phyloP scores from a whole-genome alignment of 192 early-diverging fungal species.

The Rhizophagus prolifer region DNA sequence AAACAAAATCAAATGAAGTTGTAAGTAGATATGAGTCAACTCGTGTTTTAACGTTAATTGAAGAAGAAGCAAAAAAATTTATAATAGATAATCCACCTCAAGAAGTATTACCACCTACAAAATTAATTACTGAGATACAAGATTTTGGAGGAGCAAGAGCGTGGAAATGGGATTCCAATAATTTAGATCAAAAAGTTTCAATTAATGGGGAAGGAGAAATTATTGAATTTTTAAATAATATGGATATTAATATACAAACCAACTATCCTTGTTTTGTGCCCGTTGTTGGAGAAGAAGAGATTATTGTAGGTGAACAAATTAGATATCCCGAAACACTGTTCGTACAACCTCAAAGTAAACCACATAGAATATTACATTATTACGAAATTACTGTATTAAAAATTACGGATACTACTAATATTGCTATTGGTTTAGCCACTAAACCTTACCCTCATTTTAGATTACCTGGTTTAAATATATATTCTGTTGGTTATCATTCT shows the following conservation, averaged over 20 bases:
- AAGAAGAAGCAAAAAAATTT: not conserved
- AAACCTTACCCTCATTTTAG: slow-evolving; percentile 45
- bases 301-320: not conserved
- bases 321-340: not conserved
- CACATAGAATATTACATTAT: slow-evolving; percentile 35
- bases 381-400: slow-evolving; percentile 39
- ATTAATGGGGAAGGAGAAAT: not conserved
- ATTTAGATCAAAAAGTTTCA: not conserved
- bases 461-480: slow-evolving; percentile 50
- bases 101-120: not conserved
- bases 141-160: slow-evolving; percentile 11
- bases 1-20: not conserved
- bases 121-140: not conserved
- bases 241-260: slow-evolving; percentile 7
- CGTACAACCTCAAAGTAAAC: not conserved
- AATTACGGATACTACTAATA: not conserved
- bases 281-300: not conserved
- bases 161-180: not conserved
- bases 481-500: slow-evolving; percentile 49
- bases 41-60: not conserved
- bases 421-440: slow-evolving; percentile 43
- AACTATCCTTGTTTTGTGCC: slow-evolving; percentile 28
- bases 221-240: not conserved
- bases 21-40: not conserved
- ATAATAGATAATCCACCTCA: not conserved